Percentiles rank a stretch among this genome's conserved stretches.
Conservation (phyloP, 1,284 basidiomycete species). For the Polyporus tsugae region DNA sequence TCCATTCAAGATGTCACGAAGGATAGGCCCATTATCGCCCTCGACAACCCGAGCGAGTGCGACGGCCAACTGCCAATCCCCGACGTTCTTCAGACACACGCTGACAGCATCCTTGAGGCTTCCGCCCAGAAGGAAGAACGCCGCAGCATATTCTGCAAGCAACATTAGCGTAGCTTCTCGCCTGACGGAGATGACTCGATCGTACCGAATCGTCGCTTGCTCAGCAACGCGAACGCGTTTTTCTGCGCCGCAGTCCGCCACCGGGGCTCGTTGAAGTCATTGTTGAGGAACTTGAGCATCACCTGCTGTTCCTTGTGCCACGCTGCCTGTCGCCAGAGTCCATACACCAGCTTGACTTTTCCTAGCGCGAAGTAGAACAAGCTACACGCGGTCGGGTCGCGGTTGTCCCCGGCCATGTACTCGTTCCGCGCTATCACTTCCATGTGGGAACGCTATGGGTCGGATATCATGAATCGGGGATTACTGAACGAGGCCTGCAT, state of each 20-base stretch:
- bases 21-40: conserved; percentile 82
- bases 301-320: conserved; percentile 92
- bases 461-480: neutral
- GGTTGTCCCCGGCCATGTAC: conserved; percentile 85
- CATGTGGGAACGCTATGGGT: conserved; percentile 74
- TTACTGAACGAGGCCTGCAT: neutral
- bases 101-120: conserved; percentile 92
- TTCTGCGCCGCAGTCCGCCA: conserved; percentile 96
- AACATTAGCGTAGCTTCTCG: neutral
- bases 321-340: conserved; percentile 94
- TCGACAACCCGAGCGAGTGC: conserved; percentile 88
- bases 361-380: conserved; percentile 95
- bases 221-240: conserved; percentile 94
- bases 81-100: conserved; percentile 88
- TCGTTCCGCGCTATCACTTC: conserved; percentile 94
- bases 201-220: conserved; percentile 92
- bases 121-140: conserved; percentile 95
- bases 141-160: conserved; percentile 88
- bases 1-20: conserved; percentile 74
- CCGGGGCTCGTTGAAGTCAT: conserved; percentile 87
- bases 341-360: conserved; percentile 91
- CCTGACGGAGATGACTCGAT: conserved; percentile 14
- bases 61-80: conserved; percentile 91
- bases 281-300: conserved; percentile 94
- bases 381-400: conserved; percentile 91